Evolutionary conservation across 768 basidiomycete species (phyloP), one percentile per base, ranked within the genome.

Genomic region (Mycena metata): DNA sequence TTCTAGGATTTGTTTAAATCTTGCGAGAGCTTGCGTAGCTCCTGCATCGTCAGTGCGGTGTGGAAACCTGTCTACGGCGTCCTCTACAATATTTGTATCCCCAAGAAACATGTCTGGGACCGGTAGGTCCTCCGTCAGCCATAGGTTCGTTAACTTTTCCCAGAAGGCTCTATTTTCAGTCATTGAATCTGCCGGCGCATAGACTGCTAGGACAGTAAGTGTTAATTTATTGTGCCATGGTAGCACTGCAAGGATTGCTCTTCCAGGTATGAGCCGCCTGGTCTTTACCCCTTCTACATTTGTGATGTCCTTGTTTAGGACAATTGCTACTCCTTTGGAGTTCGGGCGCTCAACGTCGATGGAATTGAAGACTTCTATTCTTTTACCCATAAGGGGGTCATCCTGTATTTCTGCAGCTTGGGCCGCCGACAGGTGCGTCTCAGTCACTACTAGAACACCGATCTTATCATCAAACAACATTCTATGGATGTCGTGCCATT

Each of bases 41-140:
- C 46, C n/a, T 0, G 17, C 13, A 6, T 49, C 55, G 30, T 70
- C 69, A 0, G 16, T 2, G 0, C 30, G 36, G 47, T 58, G 42
- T n/a, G 77, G 77, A 1, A 71, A 24, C n/a, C n/a, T n/a, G n/a
- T n/a, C n/a, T n/a, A n/a, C n/a, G n/a, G n/a, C n/a, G n/a, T n/a
- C n/a, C n/a, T 79, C 75, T 0, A 70, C 61, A 0, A 77, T 1
- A 64, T 79, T 79, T 21, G 75, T 75, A 42, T 79, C 76, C 0
- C 75, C 74, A 1, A 73, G 45, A 3, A 77, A 39, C 1, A 76
- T 8, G 47, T 77, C 70, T 3, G 63, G 71, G 0, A 56, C 33
- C 1, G 70, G 64, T 2, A 66, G 52, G 21, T 35, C 35, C 17
- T 19, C 9, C 10, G 26, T 36, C 52, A 54, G 7, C 57, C 57